Percentiles rank a stretch among this genome's conserved stretches.
These are phyloP conservation scores for Diaporthe sp. DNA, from an alignment of 2,329 filamentous ascomycete genomes.

Conservation along the genomic window DNA sequence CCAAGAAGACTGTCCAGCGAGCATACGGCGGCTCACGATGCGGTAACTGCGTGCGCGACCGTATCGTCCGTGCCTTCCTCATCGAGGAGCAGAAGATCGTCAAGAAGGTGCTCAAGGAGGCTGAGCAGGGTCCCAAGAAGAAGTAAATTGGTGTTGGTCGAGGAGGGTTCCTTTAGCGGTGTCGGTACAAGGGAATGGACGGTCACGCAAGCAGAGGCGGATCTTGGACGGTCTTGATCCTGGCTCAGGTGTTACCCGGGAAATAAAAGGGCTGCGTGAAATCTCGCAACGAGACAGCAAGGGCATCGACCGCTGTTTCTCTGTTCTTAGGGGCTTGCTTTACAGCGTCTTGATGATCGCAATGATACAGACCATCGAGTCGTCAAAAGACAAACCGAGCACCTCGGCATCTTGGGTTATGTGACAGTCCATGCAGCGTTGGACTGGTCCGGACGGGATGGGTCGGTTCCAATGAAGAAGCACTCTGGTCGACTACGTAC, in stretches of 20 bases:
- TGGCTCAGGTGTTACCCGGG: conserved; percentile 65
- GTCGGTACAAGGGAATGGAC: conserved; percentile 51
- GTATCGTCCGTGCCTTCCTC: conserved; percentile 97
- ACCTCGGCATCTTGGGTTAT: background rate
- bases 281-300: conserved; percentile 45
- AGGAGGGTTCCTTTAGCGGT: conserved; percentile 46
- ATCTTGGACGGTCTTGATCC: conserved; percentile 52
- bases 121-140: conserved; percentile 81
- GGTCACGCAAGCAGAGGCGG: conserved; percentile 47
- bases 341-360: conserved; percentile 62
- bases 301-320: conserved; percentile 52
- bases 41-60: conserved; percentile 98
- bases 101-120: conserved; percentile 99
- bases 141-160: conserved; percentile 70
- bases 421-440: conserved; percentile 17
- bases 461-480: background rate
- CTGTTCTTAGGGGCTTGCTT: conserved; percentile 59
- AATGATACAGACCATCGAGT: conserved; percentile 57
- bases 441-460: background rate
- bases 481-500: background rate
- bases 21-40: conserved; percentile 99
- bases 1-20: conserved; percentile 99
- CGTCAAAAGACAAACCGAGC: conserved; percentile 40
- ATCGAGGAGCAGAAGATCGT: conserved; percentile 99
- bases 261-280: conserved; percentile 61